These are phyloP conservation scores for Gentiana straminea DNA, from an alignment of 257 asterid species.

Conservation along the genomic window DNA sequence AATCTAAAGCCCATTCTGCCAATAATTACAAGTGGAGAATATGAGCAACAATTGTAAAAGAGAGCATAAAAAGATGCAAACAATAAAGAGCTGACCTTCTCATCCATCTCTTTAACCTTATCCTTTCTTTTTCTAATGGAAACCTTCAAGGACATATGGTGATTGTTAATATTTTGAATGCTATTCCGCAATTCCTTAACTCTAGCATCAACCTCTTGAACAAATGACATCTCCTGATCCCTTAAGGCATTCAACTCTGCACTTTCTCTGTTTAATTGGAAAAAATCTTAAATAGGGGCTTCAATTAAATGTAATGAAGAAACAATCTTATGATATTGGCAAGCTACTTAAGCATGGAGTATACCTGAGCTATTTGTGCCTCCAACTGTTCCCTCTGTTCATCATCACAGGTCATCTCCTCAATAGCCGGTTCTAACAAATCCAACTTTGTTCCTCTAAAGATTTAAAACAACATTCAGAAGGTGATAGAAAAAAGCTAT, in stretches of 20 bases:
- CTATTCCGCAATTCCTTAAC: slow-evolving; percentile 54
- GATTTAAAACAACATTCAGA: no score
- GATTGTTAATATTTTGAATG: slow-evolving; percentile 64
- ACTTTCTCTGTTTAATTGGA: slow-evolving; percentile 54
- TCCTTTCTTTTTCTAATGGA: slow-evolving; percentile 54
- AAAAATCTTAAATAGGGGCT: slow-evolving; percentile 11
- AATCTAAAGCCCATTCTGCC: neutral
- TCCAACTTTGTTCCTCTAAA: no score
- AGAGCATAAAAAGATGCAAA: slow-evolving; percentile 4
- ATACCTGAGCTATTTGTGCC: slow-evolving; percentile 52
- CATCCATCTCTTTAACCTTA: slow-evolving; percentile 68
- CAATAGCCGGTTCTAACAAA: no score
- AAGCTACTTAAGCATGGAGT: slow-evolving; percentile 4
- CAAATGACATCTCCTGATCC: slow-evolving; percentile 55
- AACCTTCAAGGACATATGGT: slow-evolving; percentile 56
- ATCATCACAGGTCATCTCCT: no score
- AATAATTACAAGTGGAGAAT: no score
- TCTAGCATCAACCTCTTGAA: slow-evolving; percentile 50
- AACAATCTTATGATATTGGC: slow-evolving; percentile 4
- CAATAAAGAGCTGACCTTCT: slow-evolving; percentile 40
- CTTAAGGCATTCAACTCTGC: slow-evolving; percentile 39
- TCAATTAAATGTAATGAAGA: slow-evolving; percentile 1
- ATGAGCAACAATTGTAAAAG: neutral
- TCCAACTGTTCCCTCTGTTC: no score
- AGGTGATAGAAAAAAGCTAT: neutral